These are phyloP conservation scores for Blastobotrys elegans DNA, from an alignment of 1,139 yeast species.

Conservation along the genomic window DNA sequence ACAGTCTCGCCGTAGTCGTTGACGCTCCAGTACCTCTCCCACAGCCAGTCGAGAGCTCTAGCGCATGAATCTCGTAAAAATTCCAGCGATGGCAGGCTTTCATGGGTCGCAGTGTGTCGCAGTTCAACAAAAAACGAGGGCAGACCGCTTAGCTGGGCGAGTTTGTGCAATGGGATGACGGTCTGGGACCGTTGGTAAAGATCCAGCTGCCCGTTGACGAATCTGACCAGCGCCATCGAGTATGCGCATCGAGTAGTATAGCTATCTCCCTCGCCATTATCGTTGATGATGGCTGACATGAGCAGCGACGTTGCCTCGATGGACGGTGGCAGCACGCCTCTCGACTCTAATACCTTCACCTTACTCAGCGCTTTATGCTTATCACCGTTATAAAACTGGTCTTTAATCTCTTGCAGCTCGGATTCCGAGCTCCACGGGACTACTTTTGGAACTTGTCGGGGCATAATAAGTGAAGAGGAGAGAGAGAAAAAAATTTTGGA, in stretches of 20 bases:
- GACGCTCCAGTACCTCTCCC: conserved; percentile 66
- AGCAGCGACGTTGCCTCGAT: conserved; percentile 68
- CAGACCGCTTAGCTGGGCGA: conserved; percentile 64
- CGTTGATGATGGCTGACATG: conserved; percentile 49
- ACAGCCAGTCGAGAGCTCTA: conserved; percentile 72
- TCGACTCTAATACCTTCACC: conserved; percentile 47
- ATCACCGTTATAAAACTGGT: conserved; percentile 42
- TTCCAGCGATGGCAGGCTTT: conserved; percentile 64
- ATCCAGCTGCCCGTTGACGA: conserved; percentile 89
- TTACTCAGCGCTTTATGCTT: conserved; percentile 46
- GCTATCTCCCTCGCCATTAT: conserved; percentile 35
- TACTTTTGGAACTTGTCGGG: conserved; percentile 44
- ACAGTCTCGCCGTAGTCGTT: conserved; percentile 33
- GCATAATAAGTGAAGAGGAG: too few relatives aligned
- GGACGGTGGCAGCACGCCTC: conserved; percentile 74
- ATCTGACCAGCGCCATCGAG: conserved; percentile 74
- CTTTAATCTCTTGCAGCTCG: conserved; percentile 52
- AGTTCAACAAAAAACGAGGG: conserved; percentile 87
- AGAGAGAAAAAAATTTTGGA: too few relatives aligned
- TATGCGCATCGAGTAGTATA: conserved; percentile 46
- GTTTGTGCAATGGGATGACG: conserved; percentile 71
- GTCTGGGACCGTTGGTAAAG: conserved; percentile 74
- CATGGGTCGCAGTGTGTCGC: conserved; percentile 91
- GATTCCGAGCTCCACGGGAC: conserved; percentile 51
- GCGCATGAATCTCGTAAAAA: conserved; percentile 54